Base-by-base conservation (phyloP, 1,284 basidiomycete species). In the Caloboletus firmus region DNA sequence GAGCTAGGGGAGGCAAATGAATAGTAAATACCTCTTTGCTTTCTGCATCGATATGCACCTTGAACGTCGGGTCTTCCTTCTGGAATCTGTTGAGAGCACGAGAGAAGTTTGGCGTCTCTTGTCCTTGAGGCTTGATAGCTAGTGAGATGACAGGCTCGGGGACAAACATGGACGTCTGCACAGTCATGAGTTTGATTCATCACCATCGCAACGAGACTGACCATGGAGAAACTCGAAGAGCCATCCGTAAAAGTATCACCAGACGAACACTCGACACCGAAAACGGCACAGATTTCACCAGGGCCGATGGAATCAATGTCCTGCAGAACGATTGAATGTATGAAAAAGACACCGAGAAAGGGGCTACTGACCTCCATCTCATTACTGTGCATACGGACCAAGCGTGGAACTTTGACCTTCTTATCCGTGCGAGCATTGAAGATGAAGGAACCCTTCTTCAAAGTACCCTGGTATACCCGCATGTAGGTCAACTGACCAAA, bases 281-380 rank as follows among this genome's bases (percentile, higher is more conserved):
- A 99, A 76, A 98, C 98, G 50, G 97, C 97, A 69, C 97, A 99
- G 61, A 99, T 99, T 79, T 99, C 97, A 52, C 97, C 97, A n/a
- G 96, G 93, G 0, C 93, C 93, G 62, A 99, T 91, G 36, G 85
- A 83, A 43, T 96, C 90, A 55, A 99, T 91, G 65, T 99, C 97
- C 87, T 91, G 52, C 18, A 50, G 30, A 20, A 10, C 41, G 20
- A 12, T 26, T 54, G 22, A 52, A 12, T 60, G 7, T 11, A 20
- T 24, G 13, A 26, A 51, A 20, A 36, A 42, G 20, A 39, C 10
- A 11, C 2, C n/a, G 3, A 10, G 34, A 28, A 43, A 41, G 11
- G 22, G 5, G 35, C 18, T 0, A 54, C 64, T 1, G 46, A 88
- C 89, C 83, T 99, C 97, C 97, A 99, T 98, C 75, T 99, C 96